Evolutionary conservation across 2,329 filamentous ascomycete species (phyloP).

Genomic region (Verticillium dahliae): DNA sequence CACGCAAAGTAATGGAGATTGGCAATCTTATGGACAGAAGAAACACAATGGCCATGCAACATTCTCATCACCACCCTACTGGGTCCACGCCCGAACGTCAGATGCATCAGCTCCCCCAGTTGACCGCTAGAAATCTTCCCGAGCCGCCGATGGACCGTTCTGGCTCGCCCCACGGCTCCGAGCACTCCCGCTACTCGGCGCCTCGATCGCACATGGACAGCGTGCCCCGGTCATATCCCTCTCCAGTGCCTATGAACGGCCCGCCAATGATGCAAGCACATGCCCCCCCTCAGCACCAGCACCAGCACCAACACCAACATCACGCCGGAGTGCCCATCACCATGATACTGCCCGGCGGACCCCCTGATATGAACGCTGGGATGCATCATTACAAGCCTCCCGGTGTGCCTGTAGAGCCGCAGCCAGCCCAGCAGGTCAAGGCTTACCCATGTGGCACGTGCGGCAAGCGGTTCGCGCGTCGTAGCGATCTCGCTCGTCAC

Average conservation of each 20-base stretch:
- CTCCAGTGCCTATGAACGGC: slow-evolving; percentile 43
- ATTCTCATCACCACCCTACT: slow-evolving; percentile 21
- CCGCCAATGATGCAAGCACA: slow-evolving; percentile 21
- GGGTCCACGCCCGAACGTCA: slow-evolving; percentile 18
- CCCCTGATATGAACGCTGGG: slow-evolving; percentile 21
- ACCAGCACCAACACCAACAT: slow-evolving; percentile 6
- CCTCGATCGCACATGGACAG: slow-evolving; percentile 34
- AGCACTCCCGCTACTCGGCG: slow-evolving; percentile 48
- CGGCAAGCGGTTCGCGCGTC: slow-evolving; percentile 82
- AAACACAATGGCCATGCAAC: slow-evolving; percentile 24
- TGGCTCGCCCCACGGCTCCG: slow-evolving; percentile 53
- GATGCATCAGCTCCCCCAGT: slow-evolving; percentile 17
- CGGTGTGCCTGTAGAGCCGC: slow-evolving; percentile 2
- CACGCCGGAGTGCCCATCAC: slow-evolving; percentile 16
- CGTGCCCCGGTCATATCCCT: slow-evolving; percentile 44
- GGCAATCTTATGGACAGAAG: slow-evolving; percentile 47
- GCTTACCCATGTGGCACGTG: slow-evolving; percentile 76
- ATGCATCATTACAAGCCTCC: slow-evolving; percentile 16
- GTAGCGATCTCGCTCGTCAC: slow-evolving; percentile 90
- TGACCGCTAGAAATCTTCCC: slow-evolving; percentile 15
- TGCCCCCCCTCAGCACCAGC: slow-evolving; percentile 33
- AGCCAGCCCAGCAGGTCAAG: slow-evolving; percentile 9
- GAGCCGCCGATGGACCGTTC: slow-evolving; percentile 41
- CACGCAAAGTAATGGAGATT: slow-evolving; percentile 40
- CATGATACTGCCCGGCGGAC: slow-evolving; percentile 37